These are phyloP conservation scores for Cyclaneusma minus DNA, from an alignment of 2,329 filamentous ascomycete genomes.

Conservation along the genomic window DNA sequence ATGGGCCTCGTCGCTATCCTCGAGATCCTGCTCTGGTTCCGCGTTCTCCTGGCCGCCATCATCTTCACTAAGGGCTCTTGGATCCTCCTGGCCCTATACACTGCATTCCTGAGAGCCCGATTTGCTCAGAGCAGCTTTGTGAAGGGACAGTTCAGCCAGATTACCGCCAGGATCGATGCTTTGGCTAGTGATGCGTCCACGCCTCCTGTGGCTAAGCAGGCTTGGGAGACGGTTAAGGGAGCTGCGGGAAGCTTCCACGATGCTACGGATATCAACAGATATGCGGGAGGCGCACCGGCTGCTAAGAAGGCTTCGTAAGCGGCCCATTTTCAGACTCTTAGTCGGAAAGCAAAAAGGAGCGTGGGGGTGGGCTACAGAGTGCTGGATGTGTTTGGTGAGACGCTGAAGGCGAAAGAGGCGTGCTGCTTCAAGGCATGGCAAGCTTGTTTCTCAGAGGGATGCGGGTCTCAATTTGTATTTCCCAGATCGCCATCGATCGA, in stretches of 20 bases:
- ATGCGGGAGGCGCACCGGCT: conserved; percentile 40
- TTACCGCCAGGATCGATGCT: conserved; percentile 64
- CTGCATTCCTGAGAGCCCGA: conserved; percentile 79
- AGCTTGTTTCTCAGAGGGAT: too few relatives aligned
- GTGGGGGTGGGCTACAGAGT: too few relatives aligned
- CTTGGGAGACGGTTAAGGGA: conserved; percentile 69
- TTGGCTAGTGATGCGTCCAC: conserved; percentile 75
- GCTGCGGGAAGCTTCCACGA: conserved; percentile 59
- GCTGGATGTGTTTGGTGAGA: too few relatives aligned
- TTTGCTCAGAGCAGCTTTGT: conserved; percentile 85
- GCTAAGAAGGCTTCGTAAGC: conserved; percentile 49
- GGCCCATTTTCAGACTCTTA: too few relatives aligned
- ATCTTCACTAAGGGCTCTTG: conserved; percentile 84
- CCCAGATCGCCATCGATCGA: too few relatives aligned
- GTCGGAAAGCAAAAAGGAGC: too few relatives aligned
- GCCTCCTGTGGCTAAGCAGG: conserved; percentile 62
- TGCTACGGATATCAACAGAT: conserved; percentile 63
- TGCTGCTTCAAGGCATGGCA: too few relatives aligned
- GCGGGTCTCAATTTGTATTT: too few relatives aligned
- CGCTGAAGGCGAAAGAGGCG: too few relatives aligned
- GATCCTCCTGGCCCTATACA: conserved; percentile 76
- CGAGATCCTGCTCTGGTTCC: conserved; percentile 77
- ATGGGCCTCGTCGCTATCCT: conserved; percentile 87
- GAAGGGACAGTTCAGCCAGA: conserved; percentile 61
- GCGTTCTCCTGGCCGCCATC: conserved; percentile 65